These are phyloP conservation scores for Colletotrichum sp. DNA, from an alignment of 2,329 filamentous ascomycete species.

Conservation along the genomic window DNA sequence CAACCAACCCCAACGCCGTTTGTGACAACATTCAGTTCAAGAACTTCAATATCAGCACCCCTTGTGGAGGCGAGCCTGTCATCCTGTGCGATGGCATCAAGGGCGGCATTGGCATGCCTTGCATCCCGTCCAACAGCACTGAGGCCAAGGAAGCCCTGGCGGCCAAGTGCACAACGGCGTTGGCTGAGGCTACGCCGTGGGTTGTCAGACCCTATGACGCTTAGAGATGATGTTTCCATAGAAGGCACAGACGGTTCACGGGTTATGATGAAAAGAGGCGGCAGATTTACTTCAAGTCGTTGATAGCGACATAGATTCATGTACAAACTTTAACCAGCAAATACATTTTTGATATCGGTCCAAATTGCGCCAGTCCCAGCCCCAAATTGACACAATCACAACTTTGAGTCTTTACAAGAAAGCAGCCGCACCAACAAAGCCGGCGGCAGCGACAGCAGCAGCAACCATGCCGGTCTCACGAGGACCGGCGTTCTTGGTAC, in stretches of 20 bases:
- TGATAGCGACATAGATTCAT: not conserved
- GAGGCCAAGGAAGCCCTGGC: conserved; percentile 35
- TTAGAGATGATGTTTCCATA: not conserved
- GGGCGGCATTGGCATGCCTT: conserved; percentile 38
- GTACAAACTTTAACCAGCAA: not conserved
- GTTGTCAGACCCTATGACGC: conserved; percentile 10
- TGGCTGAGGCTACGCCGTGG: conserved; percentile 31
- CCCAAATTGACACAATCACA: not conserved
- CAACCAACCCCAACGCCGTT: conserved; percentile 54
- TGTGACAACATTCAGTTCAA: conserved; percentile 59
- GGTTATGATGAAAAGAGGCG: not conserved
- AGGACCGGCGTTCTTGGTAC: conserved; percentile 19
- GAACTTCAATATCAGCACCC: conserved; percentile 59
- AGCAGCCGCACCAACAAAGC: conserved; percentile 27
- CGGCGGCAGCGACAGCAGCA: conserved; percentile 27
- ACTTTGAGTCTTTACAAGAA: conserved; percentile 20
- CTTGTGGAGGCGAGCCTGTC: conserved; percentile 45
- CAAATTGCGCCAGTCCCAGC: not conserved
- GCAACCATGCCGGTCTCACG: conserved; percentile 28
- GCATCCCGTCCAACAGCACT: conserved; percentile 36
- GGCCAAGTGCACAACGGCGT: conserved; percentile 33
- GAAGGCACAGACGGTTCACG: not conserved
- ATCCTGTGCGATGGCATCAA: conserved; percentile 57
- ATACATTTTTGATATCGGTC: not conserved
- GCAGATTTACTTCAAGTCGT: not conserved